Evolutionary conservation across 305 asterid genomes (phyloP).

Genomic region (Solanum hybrid): DNA sequence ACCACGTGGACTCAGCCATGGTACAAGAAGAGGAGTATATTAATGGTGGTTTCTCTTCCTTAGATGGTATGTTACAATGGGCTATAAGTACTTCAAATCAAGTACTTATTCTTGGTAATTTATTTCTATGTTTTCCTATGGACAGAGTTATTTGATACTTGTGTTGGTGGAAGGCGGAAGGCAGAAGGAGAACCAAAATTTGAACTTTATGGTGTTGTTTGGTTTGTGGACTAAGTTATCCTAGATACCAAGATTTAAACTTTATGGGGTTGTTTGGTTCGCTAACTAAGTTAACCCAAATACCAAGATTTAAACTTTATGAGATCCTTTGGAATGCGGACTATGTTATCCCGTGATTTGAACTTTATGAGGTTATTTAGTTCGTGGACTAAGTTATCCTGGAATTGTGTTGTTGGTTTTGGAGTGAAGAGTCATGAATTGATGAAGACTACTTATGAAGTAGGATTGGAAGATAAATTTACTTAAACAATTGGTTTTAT

Average conservation of each 20-base stretch:
- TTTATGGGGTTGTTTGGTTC: background rate
- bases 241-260: background rate
- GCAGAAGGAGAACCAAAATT: background rate
- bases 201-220: background rate
- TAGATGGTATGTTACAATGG: slow-evolving; percentile 76
- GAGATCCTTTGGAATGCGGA: background rate
- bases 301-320: background rate
- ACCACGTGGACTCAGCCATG: background rate
- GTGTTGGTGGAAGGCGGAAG: background rate
- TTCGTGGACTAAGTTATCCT: background rate
- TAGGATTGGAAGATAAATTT: too few species aligned
- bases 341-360: background rate
- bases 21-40: slow-evolving; percentile 14
- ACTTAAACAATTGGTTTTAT: background rate
- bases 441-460: background rate
- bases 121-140: background rate
- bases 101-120: background rate
- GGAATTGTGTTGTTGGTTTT: background rate
- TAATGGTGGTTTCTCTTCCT: slow-evolving; percentile 73
- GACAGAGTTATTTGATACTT: background rate
- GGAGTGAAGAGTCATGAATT: background rate
- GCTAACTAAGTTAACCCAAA: background rate
- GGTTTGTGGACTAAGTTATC: background rate
- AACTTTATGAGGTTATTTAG: background rate
- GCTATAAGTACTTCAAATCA: slow-evolving; percentile 44